These are phyloP conservation scores for Penicillium thymicola DNA, from an alignment of 2,329 filamentous ascomycete genomes.

Conservation along the genomic window DNA sequence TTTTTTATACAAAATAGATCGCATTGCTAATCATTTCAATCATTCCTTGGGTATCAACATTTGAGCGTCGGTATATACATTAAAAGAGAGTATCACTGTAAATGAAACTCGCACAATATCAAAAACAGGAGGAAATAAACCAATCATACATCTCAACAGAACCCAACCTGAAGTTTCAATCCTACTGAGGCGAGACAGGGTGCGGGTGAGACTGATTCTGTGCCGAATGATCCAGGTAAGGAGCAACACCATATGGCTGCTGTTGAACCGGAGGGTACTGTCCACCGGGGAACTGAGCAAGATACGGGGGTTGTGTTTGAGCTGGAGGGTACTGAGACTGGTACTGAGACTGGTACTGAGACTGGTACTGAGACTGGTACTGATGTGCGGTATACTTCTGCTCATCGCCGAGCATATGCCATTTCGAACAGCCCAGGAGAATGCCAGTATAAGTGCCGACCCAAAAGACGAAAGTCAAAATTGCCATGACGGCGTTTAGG, in stretches of 20 bases:
- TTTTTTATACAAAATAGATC: not conserved
- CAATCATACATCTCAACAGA: not conserved
- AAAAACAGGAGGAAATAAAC: not conserved
- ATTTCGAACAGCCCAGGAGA: slow-evolving; percentile 19
- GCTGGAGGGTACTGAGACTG: not conserved
- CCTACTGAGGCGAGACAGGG: not conserved
- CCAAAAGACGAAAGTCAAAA: slow-evolving; percentile 19
- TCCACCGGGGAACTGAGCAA: not conserved
- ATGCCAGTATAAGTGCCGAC: slow-evolving; percentile 22
- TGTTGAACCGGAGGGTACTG: not conserved
- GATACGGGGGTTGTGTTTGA: not conserved
- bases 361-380: not conserved
- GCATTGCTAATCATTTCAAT: not conserved
- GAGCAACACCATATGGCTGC: not conserved
- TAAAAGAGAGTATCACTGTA: not conserved
- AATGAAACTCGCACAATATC: not conserved
- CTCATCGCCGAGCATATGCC: slow-evolving; percentile 10
- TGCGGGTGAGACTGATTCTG: not conserved
- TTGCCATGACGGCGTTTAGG: not conserved
- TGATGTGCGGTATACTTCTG: not conserved
- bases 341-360: not conserved
- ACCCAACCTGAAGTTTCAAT: not conserved
- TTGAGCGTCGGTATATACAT: not conserved
- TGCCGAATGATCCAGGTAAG: not conserved
- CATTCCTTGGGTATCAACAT: slow-evolving; percentile 1